Conservation (phyloP, 371 early-diverging fungal species). For the Mucor sp. region DNA sequence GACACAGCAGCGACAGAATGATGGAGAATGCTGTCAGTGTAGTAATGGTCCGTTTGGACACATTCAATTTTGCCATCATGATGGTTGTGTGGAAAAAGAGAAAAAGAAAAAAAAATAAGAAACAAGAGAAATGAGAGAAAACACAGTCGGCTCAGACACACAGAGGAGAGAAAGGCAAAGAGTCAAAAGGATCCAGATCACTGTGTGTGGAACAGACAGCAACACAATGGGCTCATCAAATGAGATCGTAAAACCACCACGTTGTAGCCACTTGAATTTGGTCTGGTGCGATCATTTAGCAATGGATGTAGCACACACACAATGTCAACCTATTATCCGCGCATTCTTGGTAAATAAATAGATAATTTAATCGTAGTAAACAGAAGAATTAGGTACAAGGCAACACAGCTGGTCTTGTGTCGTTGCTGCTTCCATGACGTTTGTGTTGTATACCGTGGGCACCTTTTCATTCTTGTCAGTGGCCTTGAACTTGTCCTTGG, state of each 20-base stretch:
- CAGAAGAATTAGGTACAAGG: neutral
- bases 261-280: too few relatives aligned
- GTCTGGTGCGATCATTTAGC: neutral
- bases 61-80: neutral
- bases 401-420: neutral
- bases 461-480: conserved; percentile 28
- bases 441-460: conserved; percentile 27
- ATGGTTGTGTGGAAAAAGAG: neutral
- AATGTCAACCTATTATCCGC: too few relatives aligned
- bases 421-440: conserved; percentile 26
- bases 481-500: conserved; percentile 16
- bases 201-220: too few relatives aligned
- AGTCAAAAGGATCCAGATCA: too few relatives aligned
- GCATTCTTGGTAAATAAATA: too few relatives aligned
- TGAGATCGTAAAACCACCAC: too few relatives aligned
- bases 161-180: too few relatives aligned
- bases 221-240: too few relatives aligned
- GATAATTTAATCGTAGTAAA: neutral
- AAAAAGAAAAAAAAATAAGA: neutral
- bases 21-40: neutral
- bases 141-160: too few relatives aligned
- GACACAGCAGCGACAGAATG: neutral
- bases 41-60: neutral
- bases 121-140: neutral
- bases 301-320: neutral